Evolutionary conservation across 306 rosid species (phyloP).

Genomic region (Cyclanthera cordifolia): DNA sequence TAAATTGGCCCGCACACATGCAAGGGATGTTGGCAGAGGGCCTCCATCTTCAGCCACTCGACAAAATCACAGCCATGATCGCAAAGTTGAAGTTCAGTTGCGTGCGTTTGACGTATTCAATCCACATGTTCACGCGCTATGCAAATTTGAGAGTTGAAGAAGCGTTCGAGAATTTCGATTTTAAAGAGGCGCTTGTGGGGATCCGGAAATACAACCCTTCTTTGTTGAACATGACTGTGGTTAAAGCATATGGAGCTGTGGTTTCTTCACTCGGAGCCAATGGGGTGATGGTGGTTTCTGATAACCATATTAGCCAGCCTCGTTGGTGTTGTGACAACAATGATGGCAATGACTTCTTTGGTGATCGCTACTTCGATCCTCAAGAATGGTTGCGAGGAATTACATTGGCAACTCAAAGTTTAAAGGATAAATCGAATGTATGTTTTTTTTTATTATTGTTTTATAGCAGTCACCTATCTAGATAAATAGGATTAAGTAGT

Average conservation of each 20-base stretch:
- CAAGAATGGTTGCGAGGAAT: constrained; percentile 40
- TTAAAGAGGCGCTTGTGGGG: neutral
- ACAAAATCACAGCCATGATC: constrained; percentile 12
- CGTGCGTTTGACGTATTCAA: constrained; percentile 37
- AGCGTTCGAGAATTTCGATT: neutral
- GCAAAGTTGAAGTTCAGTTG: constrained; percentile 24
- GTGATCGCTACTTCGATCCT: constrained; percentile 38
- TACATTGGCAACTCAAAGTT: constrained; percentile 20
- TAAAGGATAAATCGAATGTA: constrained; percentile 22
- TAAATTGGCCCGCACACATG: constrained; percentile 32
- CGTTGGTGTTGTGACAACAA: constrained; percentile 37
- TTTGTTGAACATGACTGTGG: neutral
- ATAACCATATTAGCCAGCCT: constrained; percentile 44
- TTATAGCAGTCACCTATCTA: too few species aligned
- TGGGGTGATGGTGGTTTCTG: constrained; percentile 32
- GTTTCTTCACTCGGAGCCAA: constrained; percentile 24
- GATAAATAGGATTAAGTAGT: too few species aligned
- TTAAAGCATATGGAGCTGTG: constrained; percentile 27
- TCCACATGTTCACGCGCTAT: constrained; percentile 38
- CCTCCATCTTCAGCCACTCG: constrained; percentile 23
- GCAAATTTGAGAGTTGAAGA: constrained; percentile 2
- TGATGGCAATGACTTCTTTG: constrained; percentile 44
- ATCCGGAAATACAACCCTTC: neutral
- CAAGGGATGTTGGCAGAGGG: constrained; percentile 37
- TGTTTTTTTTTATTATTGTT: too few species aligned